Evolutionary conservation across 1,139 yeast species (phyloP).

Genomic region (Debaryomyces singareniensis): DNA sequence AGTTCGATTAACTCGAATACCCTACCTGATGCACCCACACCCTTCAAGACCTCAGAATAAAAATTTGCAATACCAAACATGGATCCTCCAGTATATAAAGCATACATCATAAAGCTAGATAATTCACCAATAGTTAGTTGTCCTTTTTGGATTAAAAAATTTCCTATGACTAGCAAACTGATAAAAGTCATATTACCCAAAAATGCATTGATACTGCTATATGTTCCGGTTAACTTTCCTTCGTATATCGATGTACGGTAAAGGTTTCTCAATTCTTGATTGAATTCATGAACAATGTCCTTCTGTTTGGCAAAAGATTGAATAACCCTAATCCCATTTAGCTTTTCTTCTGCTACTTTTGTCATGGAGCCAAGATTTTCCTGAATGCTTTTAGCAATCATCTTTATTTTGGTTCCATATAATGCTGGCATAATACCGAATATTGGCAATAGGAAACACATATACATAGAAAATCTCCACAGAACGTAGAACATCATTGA

Average conservation of each 20-base stretch:
- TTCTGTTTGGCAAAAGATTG: constrained; percentile 87
- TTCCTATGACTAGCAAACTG: constrained; percentile 74
- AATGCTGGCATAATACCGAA: constrained; percentile 66
- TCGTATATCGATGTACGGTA: constrained; percentile 72
- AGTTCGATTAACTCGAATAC: constrained; percentile 81
- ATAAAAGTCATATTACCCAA: constrained; percentile 78
- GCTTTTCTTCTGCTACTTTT: constrained; percentile 85
- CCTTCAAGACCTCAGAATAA: constrained; percentile 92
- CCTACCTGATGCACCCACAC: constrained; percentile 93
- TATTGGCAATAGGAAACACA: constrained; percentile 78
- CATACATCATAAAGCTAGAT: constrained; percentile 89
- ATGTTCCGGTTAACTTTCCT: constrained; percentile 72
- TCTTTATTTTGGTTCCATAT: constrained; percentile 76
- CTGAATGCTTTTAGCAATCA: constrained; percentile 70
- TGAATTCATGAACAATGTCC: constrained; percentile 40
- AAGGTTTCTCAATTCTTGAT: constrained; percentile 66
- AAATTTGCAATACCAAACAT: constrained; percentile 86
- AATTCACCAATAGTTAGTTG: constrained; percentile 79
- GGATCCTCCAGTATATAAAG: constrained; percentile 86
- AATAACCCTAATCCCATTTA: constrained; percentile 79
- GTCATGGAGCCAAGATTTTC: constrained; percentile 83
- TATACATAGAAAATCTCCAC: constrained; percentile 66
- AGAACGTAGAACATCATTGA: constrained; percentile 91
- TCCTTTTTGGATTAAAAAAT: constrained; percentile 67
- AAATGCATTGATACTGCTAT: constrained; percentile 70